phyloP scores from a whole-genome alignment of 306 rosid genomes.

The Medicago ruthenica region DNA sequence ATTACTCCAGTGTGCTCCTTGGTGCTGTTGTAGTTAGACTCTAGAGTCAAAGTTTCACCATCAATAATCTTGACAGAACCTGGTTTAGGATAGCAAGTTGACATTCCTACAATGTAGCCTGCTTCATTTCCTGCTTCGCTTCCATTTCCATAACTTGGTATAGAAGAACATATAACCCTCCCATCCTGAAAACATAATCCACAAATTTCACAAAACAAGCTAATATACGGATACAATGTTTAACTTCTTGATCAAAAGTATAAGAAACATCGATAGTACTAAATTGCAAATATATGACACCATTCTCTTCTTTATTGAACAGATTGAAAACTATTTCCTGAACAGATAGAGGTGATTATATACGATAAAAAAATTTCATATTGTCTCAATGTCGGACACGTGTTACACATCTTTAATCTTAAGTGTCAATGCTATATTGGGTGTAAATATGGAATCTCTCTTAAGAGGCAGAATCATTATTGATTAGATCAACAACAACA shows the following conservation, averaged over 20 bases:
- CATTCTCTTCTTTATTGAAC: background rate
- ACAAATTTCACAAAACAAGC: background rate
- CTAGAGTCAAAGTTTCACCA: background rate
- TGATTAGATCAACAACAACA: too few relatives aligned
- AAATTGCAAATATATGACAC: background rate
- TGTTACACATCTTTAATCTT: too few relatives aligned
- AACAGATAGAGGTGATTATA: too few relatives aligned
- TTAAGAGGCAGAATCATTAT: too few relatives aligned
- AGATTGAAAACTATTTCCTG: background rate
- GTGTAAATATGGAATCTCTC: too few relatives aligned
- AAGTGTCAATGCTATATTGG: too few relatives aligned
- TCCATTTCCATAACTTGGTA: background rate
- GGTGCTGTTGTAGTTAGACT: background rate
- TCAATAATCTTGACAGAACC: background rate
- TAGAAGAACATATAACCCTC: background rate
- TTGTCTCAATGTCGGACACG: too few relatives aligned
- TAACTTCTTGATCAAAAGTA: too few relatives aligned
- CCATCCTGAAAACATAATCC: background rate
- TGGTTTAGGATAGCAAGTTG: background rate
- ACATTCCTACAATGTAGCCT: background rate
- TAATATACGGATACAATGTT: too few relatives aligned
- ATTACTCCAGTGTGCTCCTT: background rate
- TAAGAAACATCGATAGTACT: background rate
- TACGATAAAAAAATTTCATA: too few relatives aligned
- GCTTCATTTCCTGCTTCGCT: background rate